Evolutionary conservation across 2,329 filamentous ascomycete genomes (phyloP), one percentile per base, ranked within the genome.

Genomic region (Pseudocercospora ulei): DNA sequence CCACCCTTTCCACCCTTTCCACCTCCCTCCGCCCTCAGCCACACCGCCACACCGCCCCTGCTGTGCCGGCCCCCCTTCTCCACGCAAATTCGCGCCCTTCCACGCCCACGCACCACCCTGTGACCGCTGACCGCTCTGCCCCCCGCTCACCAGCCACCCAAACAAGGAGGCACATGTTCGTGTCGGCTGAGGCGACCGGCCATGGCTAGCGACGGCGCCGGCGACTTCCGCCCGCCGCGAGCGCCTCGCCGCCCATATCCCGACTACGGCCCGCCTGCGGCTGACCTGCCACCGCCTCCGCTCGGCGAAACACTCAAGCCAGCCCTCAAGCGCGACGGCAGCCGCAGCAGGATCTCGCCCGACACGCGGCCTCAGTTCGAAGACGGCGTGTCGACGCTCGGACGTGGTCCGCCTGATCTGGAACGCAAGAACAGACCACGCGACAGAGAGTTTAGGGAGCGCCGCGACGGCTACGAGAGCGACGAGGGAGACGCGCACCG

Each of bases 401-500:
- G 55, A 34, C 37, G 43, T 8, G 44, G 46, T 12, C 52, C 56
- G 7, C 55, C 53, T 5, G 59, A 62, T 39, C 46, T 59, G 28
- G 59, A 62, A 45, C 39, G 48, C 18, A 62, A 61, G 47, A 54
- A 51, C 39, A 36, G 53, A 19, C 46, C 45, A 12, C 43, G 44
- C 22, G 48, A 62, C 26, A 49, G 49, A 23, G 44, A 52, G 24
- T 61, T 62, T 44, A 41, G 59, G 16, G 53, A 59, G 19, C 53
- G 53, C 46, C 48, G 59, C 25, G 55, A 61, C 45, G 58, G 57
- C 9, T 62, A 62, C 46, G 57, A 59, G 40, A 55, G 51, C 29
- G 59, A 62, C 30, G 59, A 62, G 35, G 59, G 59, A 12, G 59
- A 62, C 34, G 43, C 37, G 26, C 51, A 55, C 43, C 46, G 42